Base-by-base conservation (phyloP, 1,284 basidiomycete genomes). In the Neonothopanus nambi region DNA sequence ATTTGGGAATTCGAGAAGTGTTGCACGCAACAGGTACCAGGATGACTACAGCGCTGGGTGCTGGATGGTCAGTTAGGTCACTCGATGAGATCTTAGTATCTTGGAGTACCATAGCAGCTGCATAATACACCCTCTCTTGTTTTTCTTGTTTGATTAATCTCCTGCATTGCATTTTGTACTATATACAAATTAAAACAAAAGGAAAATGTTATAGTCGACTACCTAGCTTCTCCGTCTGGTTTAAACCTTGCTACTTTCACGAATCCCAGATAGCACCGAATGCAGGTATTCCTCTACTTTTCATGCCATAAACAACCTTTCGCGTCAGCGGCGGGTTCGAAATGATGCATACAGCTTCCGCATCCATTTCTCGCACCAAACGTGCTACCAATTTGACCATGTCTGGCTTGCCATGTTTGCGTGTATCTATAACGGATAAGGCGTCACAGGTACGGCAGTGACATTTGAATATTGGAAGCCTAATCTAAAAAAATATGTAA, bases 1-100 rank as follows among this genome's bases (percentile, higher is more conserved):
- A 85, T 57, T 63, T 74, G 51, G 87, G 84, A 3, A 85, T 90
- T 59, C 83, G 78, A 60, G 81, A 87, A 59, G 84, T 89, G 15
- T 61, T 88, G 58, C 83, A 86, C 60, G 75, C 77, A 1, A 81
- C 86, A 0, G 87, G 87, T 4, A 81, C 79, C 1, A 84, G 81
- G 63, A 79, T 89, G 78, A 82, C 81, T 18, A 81, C 82, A 4
- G 74, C 79, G 8, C 67, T 87, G 33, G 86, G 84, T 1, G 78
- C 81, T 0, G 87, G 85, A 5, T 89, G 87, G 87, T 80, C 80
- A 17, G 76, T 81, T 18, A 71, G 78, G 48, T 84, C 81, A 8
- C 61, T 89, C 56, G 80, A 86, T 58, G 84, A 87, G 54, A 73
- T 88, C 30, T 72, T 88, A 30, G 70, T 70, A 5, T 72, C 74